Evolutionary conservation across 2,329 filamentous ascomycete species (phyloP).

Genomic region (Aureobasidium sp.): DNA sequence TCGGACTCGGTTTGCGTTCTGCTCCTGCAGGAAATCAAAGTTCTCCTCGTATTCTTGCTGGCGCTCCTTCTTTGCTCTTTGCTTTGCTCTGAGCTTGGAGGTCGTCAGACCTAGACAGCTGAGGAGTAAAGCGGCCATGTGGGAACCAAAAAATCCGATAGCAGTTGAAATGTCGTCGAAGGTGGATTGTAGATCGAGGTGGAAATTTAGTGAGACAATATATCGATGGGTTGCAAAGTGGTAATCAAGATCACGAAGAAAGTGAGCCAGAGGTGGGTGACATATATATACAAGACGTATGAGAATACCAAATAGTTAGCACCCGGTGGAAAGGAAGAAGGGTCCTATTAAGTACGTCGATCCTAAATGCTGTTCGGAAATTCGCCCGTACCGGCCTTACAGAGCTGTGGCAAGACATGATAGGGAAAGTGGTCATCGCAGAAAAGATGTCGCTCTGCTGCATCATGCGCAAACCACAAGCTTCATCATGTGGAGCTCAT

Average conservation of each 20-base stretch:
- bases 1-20: constrained; percentile 17
- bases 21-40: constrained; percentile 18
- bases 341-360: background rate
- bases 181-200: background rate
- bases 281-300: background rate
- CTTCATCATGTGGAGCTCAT: constrained; percentile 6
- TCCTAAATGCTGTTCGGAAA: background rate
- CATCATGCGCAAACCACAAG: constrained; percentile 10
- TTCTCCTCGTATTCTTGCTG: constrained; percentile 17
- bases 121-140: constrained; percentile 19
- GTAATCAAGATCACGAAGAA: background rate
- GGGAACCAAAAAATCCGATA: constrained; percentile 2
- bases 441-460: background rate
- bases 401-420: constrained; percentile 5
- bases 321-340: constrained; percentile 7
- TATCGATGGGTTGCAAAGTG: background rate
- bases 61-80: constrained; percentile 8
- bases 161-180: constrained; percentile 1
- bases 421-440: constrained; percentile 1
- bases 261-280: background rate
- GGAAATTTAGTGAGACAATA: background rate
- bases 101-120: constrained; percentile 11
- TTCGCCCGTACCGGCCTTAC: background rate
- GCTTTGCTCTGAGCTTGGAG: constrained; percentile 14
- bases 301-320: background rate